Evolutionary conservation across 2,329 filamentous ascomycete genomes (phyloP).

Genomic region (Pleurostoma richardsiae): DNA sequence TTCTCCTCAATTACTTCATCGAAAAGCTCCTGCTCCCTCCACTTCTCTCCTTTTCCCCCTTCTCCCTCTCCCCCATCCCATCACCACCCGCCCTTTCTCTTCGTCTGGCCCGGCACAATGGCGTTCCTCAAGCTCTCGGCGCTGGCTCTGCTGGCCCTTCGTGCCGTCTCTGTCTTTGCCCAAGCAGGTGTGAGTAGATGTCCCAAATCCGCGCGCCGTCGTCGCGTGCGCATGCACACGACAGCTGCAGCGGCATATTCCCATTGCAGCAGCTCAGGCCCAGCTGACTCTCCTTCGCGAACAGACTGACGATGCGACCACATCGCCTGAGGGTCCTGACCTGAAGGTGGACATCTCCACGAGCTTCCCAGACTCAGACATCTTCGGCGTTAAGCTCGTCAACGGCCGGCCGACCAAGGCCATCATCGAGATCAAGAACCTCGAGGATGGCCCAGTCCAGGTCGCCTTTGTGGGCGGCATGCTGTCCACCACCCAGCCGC

Average conservation of each 20-base stretch:
- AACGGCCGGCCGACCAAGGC: slow-evolving; percentile 85
- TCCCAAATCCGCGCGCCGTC: slow-evolving; percentile 14
- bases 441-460: slow-evolving; percentile 70
- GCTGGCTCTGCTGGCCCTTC: slow-evolving; percentile 66
- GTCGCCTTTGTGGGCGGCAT: slow-evolving; percentile 74
- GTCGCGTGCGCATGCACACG: not conserved
- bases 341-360: slow-evolving; percentile 62
- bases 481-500: slow-evolving; percentile 54
- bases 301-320: slow-evolving; percentile 14
- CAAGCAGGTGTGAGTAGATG: slow-evolving; percentile 50
- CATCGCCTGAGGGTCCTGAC: slow-evolving; percentile 26
- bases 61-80: slow-evolving; percentile 2
- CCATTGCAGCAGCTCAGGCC: slow-evolving; percentile 13
- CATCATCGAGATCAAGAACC: slow-evolving; percentile 77
- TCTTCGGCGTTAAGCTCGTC: slow-evolving; percentile 93
- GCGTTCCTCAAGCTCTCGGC: slow-evolving; percentile 68
- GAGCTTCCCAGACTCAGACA: slow-evolving; percentile 65
- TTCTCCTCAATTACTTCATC: not conserved
- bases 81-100: slow-evolving; percentile 6
- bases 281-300: slow-evolving; percentile 3
- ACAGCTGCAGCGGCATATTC: not conserved
- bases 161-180: slow-evolving; percentile 60
- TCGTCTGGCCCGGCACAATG: slow-evolving; percentile 46
- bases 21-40: not conserved
- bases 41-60: slow-evolving; percentile 6